Percentiles rank a stretch among this genome's conserved stretches.
These are phyloP conservation scores for Chamaenerion angustifolium DNA, from an alignment of 345 rosid species.

Conservation along the genomic window DNA sequence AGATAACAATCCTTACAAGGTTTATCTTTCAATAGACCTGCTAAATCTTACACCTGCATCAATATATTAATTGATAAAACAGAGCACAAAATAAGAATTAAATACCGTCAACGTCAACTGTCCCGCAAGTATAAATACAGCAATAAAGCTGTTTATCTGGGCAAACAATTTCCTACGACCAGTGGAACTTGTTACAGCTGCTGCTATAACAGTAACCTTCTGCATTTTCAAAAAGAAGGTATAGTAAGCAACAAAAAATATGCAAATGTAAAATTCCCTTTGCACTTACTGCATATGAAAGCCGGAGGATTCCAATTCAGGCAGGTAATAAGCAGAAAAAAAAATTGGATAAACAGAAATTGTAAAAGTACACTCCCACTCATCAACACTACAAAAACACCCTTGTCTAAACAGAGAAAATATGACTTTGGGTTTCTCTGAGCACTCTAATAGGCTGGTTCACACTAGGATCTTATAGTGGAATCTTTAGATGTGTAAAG, in stretches of 20 bases:
- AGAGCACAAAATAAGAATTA: no score
- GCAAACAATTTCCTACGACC: conserved; percentile 81
- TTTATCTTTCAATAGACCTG: no score
- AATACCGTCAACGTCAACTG: conserved; percentile 78
- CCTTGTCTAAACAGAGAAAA: conserved; percentile 5
- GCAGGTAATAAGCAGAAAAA: no score
- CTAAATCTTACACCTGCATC: neutral
- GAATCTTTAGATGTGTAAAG: neutral
- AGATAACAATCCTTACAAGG: no score
- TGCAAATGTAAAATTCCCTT: no score
- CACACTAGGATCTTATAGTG: no score
- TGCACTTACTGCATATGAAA: no score
- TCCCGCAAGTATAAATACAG: conserved; percentile 79
- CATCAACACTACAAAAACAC: neutral
- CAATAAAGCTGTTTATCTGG: conserved; percentile 90
- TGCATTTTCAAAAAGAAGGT: conserved; percentile 17
- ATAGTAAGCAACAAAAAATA: neutral
- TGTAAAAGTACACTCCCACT: neutral
- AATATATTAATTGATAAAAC: conserved; percentile 3
- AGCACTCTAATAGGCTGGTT: no score
- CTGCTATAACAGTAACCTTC: conserved; percentile 85
- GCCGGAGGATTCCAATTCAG: no score
- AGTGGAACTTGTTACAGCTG: conserved; percentile 54
- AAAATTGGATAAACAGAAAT: neutral
- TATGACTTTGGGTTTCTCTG: neutral